Conservation (phyloP, 805 yeast genomes). For the Starmerella riodocensis region DNA sequence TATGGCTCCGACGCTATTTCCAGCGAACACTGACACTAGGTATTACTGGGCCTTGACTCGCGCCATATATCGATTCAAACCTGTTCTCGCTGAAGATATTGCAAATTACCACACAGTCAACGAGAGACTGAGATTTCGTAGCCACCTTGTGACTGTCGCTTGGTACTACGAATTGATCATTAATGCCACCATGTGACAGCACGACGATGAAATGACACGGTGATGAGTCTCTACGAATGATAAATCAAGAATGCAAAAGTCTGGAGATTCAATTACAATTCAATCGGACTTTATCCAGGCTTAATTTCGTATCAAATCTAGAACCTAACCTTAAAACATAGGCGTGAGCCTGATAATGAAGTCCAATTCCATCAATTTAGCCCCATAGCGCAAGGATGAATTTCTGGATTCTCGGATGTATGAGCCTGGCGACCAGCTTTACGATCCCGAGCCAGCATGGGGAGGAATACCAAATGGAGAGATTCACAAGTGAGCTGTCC, state of each 20-base stretch:
- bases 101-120: conserved; percentile 43
- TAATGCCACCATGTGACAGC: conserved; percentile 13
- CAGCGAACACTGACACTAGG: conserved; percentile 61
- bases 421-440: too few relatives aligned
- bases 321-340: too few relatives aligned
- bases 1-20: conserved; percentile 46
- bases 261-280: too few relatives aligned
- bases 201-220: background rate
- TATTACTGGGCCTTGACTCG: conserved; percentile 50
- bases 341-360: too few relatives aligned
- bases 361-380: too few relatives aligned
- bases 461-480: too few relatives aligned
- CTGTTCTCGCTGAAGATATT: conserved; percentile 32
- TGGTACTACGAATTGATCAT: conserved; percentile 26
- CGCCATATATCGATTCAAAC: conserved; percentile 49
- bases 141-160: conserved; percentile 34
- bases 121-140: conserved; percentile 40
- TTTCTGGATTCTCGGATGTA: too few relatives aligned
- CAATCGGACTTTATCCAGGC: too few relatives aligned
- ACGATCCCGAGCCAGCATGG: too few relatives aligned
- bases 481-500: conserved; percentile 7
- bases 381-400: too few relatives aligned
- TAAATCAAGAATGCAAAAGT: background rate
- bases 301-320: too few relatives aligned
- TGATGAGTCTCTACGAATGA: too few relatives aligned